phyloP scores from a whole-genome alignment of 192 early-diverging fungal species.

The Coemansia sp. region DNA sequence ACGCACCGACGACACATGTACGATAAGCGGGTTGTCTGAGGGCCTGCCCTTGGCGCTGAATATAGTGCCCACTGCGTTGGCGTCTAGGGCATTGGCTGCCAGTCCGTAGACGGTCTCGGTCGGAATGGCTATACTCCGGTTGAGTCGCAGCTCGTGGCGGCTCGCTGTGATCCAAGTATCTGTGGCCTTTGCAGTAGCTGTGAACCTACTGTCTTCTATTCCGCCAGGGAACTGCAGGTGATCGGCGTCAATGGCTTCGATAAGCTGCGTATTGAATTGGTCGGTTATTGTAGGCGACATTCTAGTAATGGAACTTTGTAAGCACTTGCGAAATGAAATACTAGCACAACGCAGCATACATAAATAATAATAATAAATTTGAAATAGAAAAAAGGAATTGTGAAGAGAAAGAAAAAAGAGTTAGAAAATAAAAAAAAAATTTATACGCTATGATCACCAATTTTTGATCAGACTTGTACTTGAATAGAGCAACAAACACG shows the following conservation, averaged over 20 bases:
- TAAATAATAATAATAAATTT: neutral
- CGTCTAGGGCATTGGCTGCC: constrained; percentile 80
- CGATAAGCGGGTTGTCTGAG: constrained; percentile 94
- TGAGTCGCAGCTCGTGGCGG: constrained; percentile 56
- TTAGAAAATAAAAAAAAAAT: neutral
- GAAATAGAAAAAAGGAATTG: too few relatives aligned
- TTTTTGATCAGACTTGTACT: neutral
- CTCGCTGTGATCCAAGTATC: constrained; percentile 55
- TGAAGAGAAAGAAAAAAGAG: neutral
- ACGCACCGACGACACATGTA: constrained; percentile 87
- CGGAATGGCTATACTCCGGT: constrained; percentile 82
- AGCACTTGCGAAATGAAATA: neutral
- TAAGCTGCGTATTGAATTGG: constrained; percentile 21
- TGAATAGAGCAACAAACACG: too few relatives aligned
- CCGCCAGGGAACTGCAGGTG: constrained; percentile 18
- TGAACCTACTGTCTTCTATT: constrained; percentile 37
- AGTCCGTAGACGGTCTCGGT: constrained; percentile 99
- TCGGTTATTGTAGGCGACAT: neutral
- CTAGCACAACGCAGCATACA: constrained; percentile 1
- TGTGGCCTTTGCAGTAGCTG: constrained; percentile 1
- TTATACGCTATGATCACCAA: too few relatives aligned
- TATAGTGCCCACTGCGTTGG: constrained; percentile 70
- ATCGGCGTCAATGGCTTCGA: constrained; percentile 13
- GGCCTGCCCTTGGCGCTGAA: constrained; percentile 89
- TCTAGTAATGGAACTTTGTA: neutral